Evolutionary conservation across 345 rosid genomes (phyloP).

Genomic region (Eucalyptus viminalis): DNA sequence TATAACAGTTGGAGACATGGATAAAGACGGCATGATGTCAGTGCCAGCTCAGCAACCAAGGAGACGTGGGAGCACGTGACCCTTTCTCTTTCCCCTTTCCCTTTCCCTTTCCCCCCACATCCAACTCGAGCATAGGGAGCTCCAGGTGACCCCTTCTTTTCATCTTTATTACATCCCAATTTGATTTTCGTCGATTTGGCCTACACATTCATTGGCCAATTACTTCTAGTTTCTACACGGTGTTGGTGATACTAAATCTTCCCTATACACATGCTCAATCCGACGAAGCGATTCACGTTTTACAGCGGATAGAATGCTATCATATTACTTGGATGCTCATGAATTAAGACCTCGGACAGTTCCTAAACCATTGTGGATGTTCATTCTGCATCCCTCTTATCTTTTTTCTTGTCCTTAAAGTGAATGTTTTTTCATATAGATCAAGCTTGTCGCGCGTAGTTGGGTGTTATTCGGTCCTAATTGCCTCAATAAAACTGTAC

Average conservation of each 20-base stretch:
- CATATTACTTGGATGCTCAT: neutral
- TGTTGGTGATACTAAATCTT: neutral
- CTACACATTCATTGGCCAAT: neutral
- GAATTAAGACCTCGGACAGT: accelerated
- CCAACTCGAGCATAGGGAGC: neutral
- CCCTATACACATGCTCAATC: neutral
- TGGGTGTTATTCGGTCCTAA: neutral
- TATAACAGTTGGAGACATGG: too few species aligned
- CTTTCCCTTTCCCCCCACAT: neutral
- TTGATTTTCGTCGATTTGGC: neutral
- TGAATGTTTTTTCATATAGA: too few species aligned
- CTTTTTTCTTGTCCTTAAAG: neutral
- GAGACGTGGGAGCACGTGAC: too few species aligned
- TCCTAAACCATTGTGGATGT: neutral
- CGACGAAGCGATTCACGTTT: accelerated
- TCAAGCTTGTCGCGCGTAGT: neutral
- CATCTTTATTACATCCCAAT: neutral
- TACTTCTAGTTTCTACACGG: neutral
- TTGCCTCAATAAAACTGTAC: neutral
- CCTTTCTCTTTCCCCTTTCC: too few species aligned
- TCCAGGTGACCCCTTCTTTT: neutral
- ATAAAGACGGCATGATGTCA: too few species aligned
- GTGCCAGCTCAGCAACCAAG: too few species aligned
- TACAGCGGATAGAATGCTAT: accelerated
- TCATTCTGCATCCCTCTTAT: neutral